These are phyloP conservation scores for Trichomonascaceae sp. DNA, from an alignment of 1,139 yeast species.

Conservation along the genomic window DNA sequence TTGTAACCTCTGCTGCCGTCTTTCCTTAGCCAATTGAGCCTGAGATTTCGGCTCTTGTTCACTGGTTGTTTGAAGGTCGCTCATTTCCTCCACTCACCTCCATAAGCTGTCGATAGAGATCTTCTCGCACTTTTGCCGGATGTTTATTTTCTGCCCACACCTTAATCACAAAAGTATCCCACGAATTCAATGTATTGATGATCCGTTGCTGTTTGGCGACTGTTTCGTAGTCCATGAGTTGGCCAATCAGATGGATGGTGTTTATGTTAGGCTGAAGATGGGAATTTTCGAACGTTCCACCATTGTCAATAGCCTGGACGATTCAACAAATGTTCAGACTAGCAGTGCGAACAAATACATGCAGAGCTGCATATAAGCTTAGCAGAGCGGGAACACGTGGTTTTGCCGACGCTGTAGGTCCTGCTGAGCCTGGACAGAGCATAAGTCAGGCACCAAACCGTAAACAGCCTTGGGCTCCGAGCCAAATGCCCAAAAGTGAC, in stretches of 20 bases:
- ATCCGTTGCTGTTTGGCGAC: conserved; percentile 14
- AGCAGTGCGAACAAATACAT: background rate
- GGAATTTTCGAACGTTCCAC: background rate
- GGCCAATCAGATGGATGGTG: conserved; percentile 1
- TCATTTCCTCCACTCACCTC: conserved; percentile 1
- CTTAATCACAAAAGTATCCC: conserved; percentile 18
- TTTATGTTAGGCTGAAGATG: background rate
- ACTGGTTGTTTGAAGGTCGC: background rate
- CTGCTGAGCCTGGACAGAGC: background rate
- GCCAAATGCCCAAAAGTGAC: conserved; percentile 58
- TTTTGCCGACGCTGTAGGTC: background rate
- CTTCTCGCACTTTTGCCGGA: conserved; percentile 16
- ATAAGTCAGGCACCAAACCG: conserved; percentile 71
- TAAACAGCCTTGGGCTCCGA: conserved; percentile 59
- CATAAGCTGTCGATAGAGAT: conserved; percentile 8
- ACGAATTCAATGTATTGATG: conserved; percentile 15
- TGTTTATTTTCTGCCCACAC: conserved; percentile 7
- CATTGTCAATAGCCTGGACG: background rate
- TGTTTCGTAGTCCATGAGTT: conserved; percentile 18
- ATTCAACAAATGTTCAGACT: conserved; percentile 1
- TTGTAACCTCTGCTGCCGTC: conserved; percentile 33
- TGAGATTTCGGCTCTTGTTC: background rate
- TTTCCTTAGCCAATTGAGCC: conserved; percentile 28
- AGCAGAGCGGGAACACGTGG: background rate
- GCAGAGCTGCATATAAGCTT: background rate